Base-by-base conservation (phyloP, 768 basidiomycete species). In the Russula sp. region DNA sequence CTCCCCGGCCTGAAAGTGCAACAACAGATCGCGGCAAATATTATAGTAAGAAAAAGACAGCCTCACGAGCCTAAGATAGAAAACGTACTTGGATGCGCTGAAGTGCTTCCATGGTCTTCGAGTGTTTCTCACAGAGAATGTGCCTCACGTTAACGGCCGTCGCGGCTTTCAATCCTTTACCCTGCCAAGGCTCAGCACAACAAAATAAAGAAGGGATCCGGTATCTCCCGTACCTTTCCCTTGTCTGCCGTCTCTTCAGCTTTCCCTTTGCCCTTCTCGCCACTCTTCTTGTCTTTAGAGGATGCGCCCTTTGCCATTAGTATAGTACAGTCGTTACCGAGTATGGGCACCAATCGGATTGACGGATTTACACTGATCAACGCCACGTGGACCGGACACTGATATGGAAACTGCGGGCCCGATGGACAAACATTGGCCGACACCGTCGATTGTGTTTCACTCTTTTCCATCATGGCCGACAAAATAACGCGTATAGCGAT, bases 401-500 rank as follows among this genome's bases (percentile, higher is more conserved):
- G 50, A 34, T 40, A 20, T 42, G 30, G 48, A 28, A 24, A 50
- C 2, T n/a, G 14, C 57, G 57, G 58, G 30, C 8, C 58, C 34
- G 58, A 40, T 40, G 38, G 38, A 40, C 16, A 38, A 34, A 34
- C 6, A 34, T 11, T 40, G 10, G 46, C 3, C 18, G 18, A 22
- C 11, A 5, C 10, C 6, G 22, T 38, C 34, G 36, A 38, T 38
- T 24, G 7, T 13, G 7, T 40, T 36, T 34, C 53, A 48, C 28
- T 49, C 22, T 53, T 44, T 63, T 24, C 53, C 52, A 49, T 49
- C 57, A 54, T 94, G 92, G 81, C 88, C 42, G 96, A 97, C 80
- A 96, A 95, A 76, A 94, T 98, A 71, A 99, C 97, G 59, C 89
- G 97, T 82, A 94, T 98, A 72, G 96, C 96, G 66, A 94, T 98